These are phyloP conservation scores for Lathyrus tuberosus DNA, from an alignment of 306 rosid genomes.

Conservation along the genomic window DNA sequence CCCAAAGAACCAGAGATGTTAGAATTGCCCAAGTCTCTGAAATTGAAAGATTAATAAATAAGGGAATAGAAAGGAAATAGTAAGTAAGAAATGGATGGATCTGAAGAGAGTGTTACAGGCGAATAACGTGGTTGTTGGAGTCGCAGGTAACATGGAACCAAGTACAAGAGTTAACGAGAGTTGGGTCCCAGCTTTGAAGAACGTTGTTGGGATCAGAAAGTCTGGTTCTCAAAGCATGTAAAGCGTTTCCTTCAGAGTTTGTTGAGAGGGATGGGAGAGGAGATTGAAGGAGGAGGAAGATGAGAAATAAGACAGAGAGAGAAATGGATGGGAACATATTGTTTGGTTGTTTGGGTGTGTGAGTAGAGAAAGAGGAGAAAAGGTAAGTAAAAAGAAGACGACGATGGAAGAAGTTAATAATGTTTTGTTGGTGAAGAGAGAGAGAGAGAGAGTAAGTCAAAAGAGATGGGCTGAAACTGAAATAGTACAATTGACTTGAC, in stretches of 20 bases:
- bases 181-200: constrained; percentile 99
- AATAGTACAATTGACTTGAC: no score
- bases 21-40: constrained; percentile 95
- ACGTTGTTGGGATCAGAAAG: constrained; percentile 77
- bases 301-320: constrained; percentile 35
- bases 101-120: constrained; percentile 55
- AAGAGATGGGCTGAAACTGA: no score
- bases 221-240: constrained; percentile 79
- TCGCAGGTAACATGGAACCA: constrained; percentile 97
- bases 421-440: no score
- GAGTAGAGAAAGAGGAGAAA: neutral
- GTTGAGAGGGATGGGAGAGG: constrained; percentile 45
- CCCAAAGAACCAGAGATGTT: constrained; percentile 91
- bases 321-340: constrained; percentile 39
- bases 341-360: neutral
- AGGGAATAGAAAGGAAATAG: neutral
- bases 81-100: neutral
- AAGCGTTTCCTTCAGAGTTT: constrained; percentile 71
- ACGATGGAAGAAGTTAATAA: no score
- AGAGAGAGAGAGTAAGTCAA: no score
- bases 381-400: neutral
- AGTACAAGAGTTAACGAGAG: constrained; percentile 96
- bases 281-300: constrained; percentile 36
- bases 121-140: constrained; percentile 75
- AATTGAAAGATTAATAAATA: constrained; percentile 33